Conservation (phyloP, 2,329 filamentous ascomycete species). For the Botrytis cinerea region DNA sequence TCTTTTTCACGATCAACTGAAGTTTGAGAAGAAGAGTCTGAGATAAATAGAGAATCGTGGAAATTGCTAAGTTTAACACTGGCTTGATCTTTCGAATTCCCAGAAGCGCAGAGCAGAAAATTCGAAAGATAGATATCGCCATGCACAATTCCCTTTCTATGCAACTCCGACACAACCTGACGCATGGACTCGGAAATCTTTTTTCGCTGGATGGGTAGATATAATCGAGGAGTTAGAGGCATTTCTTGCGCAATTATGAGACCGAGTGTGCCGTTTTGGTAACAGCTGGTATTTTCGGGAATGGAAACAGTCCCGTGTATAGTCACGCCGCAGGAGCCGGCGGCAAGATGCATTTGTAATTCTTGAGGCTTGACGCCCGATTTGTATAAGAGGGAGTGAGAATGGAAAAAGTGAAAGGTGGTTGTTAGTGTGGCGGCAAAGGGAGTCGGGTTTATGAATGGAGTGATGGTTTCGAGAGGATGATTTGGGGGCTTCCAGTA, state of each 20-base stretch:
- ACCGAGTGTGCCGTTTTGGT: not conserved
- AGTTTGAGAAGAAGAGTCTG: not conserved
- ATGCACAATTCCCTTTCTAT: not conserved
- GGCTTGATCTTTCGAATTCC: not conserved
- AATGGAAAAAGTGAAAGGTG: not conserved
- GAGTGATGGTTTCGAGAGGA: constrained; percentile 7
- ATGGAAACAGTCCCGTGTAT: not conserved
- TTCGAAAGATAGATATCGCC: not conserved
- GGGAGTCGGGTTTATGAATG: not conserved
- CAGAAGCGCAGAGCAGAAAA: not conserved
- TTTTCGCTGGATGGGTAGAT: not conserved
- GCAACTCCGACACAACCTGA: not conserved
- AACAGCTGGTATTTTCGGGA: not conserved
- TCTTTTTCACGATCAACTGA: too few species aligned
- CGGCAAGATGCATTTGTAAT: not conserved
- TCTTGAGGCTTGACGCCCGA: not conserved
- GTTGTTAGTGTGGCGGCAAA: not conserved
- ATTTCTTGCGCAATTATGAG: not conserved
- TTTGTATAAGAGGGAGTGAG: constrained; percentile 3
- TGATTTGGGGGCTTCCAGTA: not conserved
- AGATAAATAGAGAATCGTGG: not conserved
- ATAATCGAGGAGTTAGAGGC: not conserved
- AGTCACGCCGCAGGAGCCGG: not conserved
- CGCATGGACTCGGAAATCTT: not conserved
- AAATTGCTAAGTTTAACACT: not conserved